A percentile compares a stretch with the other conserved stretches of the same genome.
phyloP scores from a whole-genome alignment of 768 basidiomycete species.

The Pleurotus tuoliensis region DNA sequence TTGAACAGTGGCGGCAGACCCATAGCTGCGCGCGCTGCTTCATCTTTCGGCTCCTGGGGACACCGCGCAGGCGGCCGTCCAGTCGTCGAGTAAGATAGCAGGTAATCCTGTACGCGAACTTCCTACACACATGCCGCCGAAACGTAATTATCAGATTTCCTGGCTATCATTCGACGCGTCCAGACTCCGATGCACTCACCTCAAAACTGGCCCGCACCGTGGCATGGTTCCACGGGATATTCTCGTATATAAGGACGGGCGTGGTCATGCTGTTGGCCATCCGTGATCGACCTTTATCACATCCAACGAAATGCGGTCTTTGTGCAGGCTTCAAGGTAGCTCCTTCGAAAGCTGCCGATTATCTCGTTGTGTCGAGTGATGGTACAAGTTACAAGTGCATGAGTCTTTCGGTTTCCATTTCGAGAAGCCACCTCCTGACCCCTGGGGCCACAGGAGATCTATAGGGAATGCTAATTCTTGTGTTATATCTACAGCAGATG shows the following conservation, averaged over 20 bases:
- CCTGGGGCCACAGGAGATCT: too few species aligned
- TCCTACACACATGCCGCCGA: conserved; percentile 35
- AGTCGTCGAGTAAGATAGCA: conserved; percentile 42
- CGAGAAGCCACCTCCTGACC: too few species aligned
- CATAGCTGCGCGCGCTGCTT: conserved; percentile 37
- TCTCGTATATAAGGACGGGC: neutral
- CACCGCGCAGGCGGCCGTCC: conserved; percentile 45
- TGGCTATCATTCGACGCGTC: neutral
- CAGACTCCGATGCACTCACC: neutral
- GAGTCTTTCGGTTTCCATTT: too few species aligned
- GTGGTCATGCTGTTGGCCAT: neutral
- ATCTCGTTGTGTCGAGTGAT: too few species aligned
- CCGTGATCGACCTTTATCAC: too few species aligned
- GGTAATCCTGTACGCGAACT: conserved; percentile 50
- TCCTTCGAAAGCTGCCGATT: too few species aligned
- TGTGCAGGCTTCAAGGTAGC: too few species aligned
- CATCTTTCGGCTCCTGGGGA: conserved; percentile 42
- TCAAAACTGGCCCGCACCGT: neutral
- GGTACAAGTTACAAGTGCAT: too few species aligned
- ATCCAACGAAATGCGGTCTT: too few species aligned
- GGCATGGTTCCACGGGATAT: conserved; percentile 1
- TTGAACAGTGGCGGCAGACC: conserved; percentile 50
- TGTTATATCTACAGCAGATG: too few species aligned
- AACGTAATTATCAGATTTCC: neutral
- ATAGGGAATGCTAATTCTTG: too few species aligned